phyloP scores from a whole-genome alignment of 2,329 filamentous ascomycete genomes.

The Trichoderma cornu-damae region DNA sequence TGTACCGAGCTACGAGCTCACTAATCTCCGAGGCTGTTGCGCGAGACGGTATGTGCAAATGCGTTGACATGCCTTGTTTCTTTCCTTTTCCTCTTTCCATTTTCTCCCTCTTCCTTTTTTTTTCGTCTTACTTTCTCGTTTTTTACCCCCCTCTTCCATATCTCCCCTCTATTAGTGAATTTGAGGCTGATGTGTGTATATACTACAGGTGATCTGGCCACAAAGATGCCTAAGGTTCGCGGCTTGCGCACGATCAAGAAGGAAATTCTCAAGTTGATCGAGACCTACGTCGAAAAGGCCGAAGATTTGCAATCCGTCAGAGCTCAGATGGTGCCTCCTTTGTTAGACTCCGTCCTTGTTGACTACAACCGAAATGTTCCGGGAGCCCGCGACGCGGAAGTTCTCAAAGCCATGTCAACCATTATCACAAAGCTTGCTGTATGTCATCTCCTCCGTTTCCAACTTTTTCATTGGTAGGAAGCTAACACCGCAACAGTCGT shows the following conservation, averaged over 20 bases:
- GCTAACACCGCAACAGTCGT: conserved; percentile 47
- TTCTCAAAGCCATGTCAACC: conserved; percentile 94
- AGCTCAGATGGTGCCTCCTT: conserved; percentile 88
- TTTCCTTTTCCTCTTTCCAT: neutral
- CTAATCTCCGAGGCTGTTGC: conserved; percentile 91
- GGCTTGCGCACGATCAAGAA: conserved; percentile 98
- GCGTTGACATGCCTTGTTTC: conserved; percentile 30
- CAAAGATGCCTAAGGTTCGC: conserved; percentile 94
- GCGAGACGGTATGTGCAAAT: conserved; percentile 60
- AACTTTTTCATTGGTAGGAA: neutral
- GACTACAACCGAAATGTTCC: conserved; percentile 98
- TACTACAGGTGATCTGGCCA: conserved; percentile 72
- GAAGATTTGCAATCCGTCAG: conserved; percentile 93
- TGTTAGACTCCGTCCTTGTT: conserved; percentile 86
- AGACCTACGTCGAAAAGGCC: conserved; percentile 96
- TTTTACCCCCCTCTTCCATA: neutral
- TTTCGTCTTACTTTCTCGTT: no score
- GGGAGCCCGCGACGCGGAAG: conserved; percentile 91
- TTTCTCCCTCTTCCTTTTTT: no score
- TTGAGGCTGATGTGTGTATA: neutral
- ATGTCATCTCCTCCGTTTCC: conserved; percentile 44
- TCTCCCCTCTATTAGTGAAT: neutral
- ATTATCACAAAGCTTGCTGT: conserved; percentile 96
- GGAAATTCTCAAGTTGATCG: conserved; percentile 96
- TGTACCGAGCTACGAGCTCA: conserved; percentile 96